Evolutionary conservation across 2,329 filamentous ascomycete species (phyloP), one percentile per base, ranked within the genome.

Genomic region (Periconia macrospinosa): DNA sequence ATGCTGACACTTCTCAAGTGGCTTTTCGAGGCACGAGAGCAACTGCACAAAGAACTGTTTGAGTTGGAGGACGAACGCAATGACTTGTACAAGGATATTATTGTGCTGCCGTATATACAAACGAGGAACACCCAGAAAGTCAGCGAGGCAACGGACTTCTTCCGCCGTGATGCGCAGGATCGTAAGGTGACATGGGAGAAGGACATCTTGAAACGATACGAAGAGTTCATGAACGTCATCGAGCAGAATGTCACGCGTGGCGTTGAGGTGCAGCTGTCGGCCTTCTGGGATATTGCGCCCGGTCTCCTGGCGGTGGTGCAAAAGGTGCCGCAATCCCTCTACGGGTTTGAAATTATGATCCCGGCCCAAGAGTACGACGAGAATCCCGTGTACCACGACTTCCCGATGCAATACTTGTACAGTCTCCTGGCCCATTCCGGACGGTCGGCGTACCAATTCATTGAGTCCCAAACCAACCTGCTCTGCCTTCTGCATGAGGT

Each of bases 211-310:
- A 82, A 85, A 59, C 86, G 94, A 13, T 86, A 88, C 18, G 84
- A 90, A 61, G 86, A 88, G 19, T 92, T 97, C 69, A 82, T 90
- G 61, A 81, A 83, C 45, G 85, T 94, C 7, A 85, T 97, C 30
- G 91, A 96, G 70, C 83, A 87, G 62, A 94, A 94, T 51, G 92
- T 96, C 19, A 86, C 87, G 18, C 86, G 90, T 10, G 94, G 93
- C 15, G 91, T 97, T 11, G 92, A 97, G 70, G 85, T 91, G 51
- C 94, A 97, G 75, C 83, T 97, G 2, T 92, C 89, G 10, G 92
- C 93, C 0, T 99, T 97, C 72, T 99, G 94, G 94, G 94, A 99
- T 69, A 96, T 97, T 65, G 93, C 92, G 1, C 94, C 94, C 2
- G 86, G 87, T 3, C 81, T 99, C 0, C 81, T 88, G 23, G 82